Evolutionary conservation across 192 early-diverging fungal species (phyloP).

Genomic region (Backusella parvicylindrica): DNA sequence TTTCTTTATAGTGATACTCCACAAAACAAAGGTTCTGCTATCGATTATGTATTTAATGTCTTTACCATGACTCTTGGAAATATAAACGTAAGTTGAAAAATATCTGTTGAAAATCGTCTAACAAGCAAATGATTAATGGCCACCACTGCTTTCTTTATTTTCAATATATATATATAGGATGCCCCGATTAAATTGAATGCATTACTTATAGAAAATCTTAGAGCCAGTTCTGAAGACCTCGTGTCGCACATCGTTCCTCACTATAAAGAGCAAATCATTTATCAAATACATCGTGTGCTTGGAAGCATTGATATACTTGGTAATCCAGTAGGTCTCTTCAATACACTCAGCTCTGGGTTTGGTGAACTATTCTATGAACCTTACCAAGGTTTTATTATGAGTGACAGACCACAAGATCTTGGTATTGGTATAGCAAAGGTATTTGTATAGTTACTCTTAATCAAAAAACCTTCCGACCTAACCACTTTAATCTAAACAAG

Average conservation of each 20-base stretch:
- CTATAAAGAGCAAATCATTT: slow-evolving; percentile 76
- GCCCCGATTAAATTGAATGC: slow-evolving; percentile 79
- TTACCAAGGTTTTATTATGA: slow-evolving; percentile 85
- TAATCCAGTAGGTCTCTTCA: slow-evolving; percentile 84
- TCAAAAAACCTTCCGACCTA: neutral
- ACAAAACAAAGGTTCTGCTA: slow-evolving; percentile 21
- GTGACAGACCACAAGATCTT: slow-evolving; percentile 80
- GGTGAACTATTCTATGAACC: slow-evolving; percentile 91
- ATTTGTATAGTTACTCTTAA: neutral
- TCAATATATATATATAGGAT: slow-evolving; percentile 37
- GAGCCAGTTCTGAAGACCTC: slow-evolving; percentile 61
- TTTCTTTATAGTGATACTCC: neutral
- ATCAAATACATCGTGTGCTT: slow-evolving; percentile 66
- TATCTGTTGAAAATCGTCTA: no score
- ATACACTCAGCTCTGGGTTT: slow-evolving; percentile 82
- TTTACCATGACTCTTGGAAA: slow-evolving; percentile 90
- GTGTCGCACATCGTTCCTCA: slow-evolving; percentile 66
- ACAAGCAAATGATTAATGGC: neutral
- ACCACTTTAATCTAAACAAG: slow-evolving; percentile 5
- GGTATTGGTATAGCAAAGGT: slow-evolving; percentile 76
- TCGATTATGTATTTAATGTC: slow-evolving; percentile 58
- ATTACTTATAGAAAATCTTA: slow-evolving; percentile 72
- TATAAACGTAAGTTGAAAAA: slow-evolving; percentile 49
- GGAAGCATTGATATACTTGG: slow-evolving; percentile 87
- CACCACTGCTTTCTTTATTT: neutral